Base-by-base conservation (phyloP, 2,329 filamentous ascomycete species). In the Colletotrichum paranaense region DNA sequence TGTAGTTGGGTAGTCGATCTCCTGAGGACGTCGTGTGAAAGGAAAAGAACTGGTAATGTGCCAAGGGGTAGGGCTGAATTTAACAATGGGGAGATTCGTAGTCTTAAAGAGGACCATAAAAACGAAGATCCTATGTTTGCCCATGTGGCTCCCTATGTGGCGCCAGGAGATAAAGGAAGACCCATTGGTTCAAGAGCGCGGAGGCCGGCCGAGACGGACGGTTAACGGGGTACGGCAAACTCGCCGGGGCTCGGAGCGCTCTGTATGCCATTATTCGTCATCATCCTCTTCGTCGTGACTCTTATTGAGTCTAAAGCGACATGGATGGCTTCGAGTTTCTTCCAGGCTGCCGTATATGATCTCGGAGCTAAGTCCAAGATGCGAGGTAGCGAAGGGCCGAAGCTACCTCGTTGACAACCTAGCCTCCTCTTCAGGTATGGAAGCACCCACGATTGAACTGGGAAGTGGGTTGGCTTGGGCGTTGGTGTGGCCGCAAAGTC, bases 401-500 rank as follows among this genome's bases (percentile, higher is more conserved):
- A 57, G 53, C n/a, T 19, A 7, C 28, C n/a, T 63, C 28, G 64
- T 58, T 35, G 11, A 19, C 49, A 42, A 42, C 16, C 8, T 42
- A 16, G 38, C 28, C 60, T 35, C 62, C 38, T 70, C 59, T 68
- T 22, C 42, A 55, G 5, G 53, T 42, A 60, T 52, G 67, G 53
- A 57, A 52, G 26, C 35, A 49, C 56, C 55, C 62, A 49, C 49
- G 32, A 26, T n/a, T 26, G 32, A 49, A 22, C 19, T 46, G 11
- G 58, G 32, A 49, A 35, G 24, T 57, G 19, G 56, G 52, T 28
- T 53, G 7, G 26, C 42, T 24, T n/a, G 53, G 42, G 19, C 19
- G 53, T 56, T 30, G 65, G 53, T 57, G 59, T 46, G 60, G 59
- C 38, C 32, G 42, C 57, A 69, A 62, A 52, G 22, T 55, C 55